A percentile compares a stretch with the other conserved stretches of the same genome.
Conservation (phyloP, 2,329 filamentous ascomycete genomes). For the Dactylellina leptospora region DNA sequence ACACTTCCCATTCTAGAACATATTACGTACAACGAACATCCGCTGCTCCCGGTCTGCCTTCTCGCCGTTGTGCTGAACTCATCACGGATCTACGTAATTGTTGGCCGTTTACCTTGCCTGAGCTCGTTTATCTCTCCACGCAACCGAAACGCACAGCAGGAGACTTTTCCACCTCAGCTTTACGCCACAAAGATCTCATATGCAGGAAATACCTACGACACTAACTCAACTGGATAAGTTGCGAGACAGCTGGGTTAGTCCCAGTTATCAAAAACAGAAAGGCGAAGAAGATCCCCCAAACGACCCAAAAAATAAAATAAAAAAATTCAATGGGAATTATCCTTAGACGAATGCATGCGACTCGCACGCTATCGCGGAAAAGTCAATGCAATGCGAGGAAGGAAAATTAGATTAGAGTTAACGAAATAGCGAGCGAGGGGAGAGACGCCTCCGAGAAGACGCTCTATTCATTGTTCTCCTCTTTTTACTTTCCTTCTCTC, state of each 20-base stretch:
- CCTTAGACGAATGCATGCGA: slow-evolving; percentile 50
- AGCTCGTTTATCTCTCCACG: slow-evolving; percentile 43
- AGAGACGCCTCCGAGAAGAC: slow-evolving; percentile 11
- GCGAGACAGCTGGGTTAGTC: background rate
- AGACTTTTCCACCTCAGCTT: slow-evolving; percentile 29
- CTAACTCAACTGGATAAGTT: slow-evolving; percentile 14
- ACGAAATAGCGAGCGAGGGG: slow-evolving; percentile 29
- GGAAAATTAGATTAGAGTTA: slow-evolving; percentile 21
- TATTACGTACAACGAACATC: too few species aligned
- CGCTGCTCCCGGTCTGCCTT: background rate
- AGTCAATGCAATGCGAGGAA: slow-evolving; percentile 45
- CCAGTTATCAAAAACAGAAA: background rate
- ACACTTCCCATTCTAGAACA: too few species aligned
- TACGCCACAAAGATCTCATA: slow-evolving; percentile 20
- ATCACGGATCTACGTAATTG: slow-evolving; percentile 33
- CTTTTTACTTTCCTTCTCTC: background rate
- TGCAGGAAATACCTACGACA: slow-evolving; percentile 12
- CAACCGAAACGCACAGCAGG: slow-evolving; percentile 31
- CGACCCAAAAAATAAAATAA: slow-evolving; percentile 5
- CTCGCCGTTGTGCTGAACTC: slow-evolving; percentile 10
- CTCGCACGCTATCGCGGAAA: slow-evolving; percentile 29
- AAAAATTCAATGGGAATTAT: slow-evolving; percentile 42
- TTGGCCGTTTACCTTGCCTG: slow-evolving; percentile 4
- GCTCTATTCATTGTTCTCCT: background rate
- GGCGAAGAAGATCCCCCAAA: background rate